Evolutionary conservation across 1,284 basidiomycete genomes (phyloP).

Genomic region (Papiliotrema fonsecae): DNA sequence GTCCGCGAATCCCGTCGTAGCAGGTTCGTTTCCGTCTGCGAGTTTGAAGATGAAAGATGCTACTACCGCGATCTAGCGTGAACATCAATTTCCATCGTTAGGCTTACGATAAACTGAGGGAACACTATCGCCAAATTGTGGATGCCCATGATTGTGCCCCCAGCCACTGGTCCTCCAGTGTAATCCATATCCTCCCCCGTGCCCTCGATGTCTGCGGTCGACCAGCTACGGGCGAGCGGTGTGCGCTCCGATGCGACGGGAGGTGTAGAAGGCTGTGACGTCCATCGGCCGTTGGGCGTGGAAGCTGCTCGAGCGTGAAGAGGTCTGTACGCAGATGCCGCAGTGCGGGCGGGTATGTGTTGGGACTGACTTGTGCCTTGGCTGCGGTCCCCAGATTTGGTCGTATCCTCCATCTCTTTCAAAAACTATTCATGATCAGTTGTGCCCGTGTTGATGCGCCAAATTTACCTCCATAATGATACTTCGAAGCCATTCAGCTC

Average conservation of each 20-base stretch:
- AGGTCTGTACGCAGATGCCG: slow-evolving; percentile 32
- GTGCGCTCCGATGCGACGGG: slow-evolving; percentile 53
- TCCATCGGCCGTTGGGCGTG: slow-evolving; percentile 45
- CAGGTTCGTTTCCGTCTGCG: slow-evolving; percentile 56
- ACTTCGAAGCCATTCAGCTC: slow-evolving; percentile 54
- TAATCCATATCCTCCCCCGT: slow-evolving; percentile 50
- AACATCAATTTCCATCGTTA: not conserved
- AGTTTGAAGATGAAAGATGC: slow-evolving; percentile 80
- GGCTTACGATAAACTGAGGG: slow-evolving; percentile 80
- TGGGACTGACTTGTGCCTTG: not conserved
- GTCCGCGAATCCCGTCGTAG: slow-evolving; percentile 42
- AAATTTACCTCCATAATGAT: slow-evolving; percentile 87
- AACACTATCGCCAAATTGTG: slow-evolving; percentile 92
- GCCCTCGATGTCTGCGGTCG: slow-evolving; percentile 53
- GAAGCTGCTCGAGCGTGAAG: slow-evolving; percentile 53
- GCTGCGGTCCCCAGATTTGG: not conserved
- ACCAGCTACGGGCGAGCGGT: slow-evolving; percentile 61
- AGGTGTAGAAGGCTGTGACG: slow-evolving; percentile 27
- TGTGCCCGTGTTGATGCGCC: not conserved
- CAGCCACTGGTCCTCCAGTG: slow-evolving; percentile 61
- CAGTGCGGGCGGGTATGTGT: not conserved
- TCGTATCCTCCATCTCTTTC: slow-evolving; percentile 62
- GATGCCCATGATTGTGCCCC: slow-evolving; percentile 91
- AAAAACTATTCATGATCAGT: slow-evolving; percentile 60
- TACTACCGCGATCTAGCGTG: slow-evolving; percentile 71